A percentile compares a stretch with the other conserved stretches of the same genome.
Evolutionary conservation across 768 basidiomycete genomes (phyloP).

Genomic region (Boletellus sp.): DNA sequence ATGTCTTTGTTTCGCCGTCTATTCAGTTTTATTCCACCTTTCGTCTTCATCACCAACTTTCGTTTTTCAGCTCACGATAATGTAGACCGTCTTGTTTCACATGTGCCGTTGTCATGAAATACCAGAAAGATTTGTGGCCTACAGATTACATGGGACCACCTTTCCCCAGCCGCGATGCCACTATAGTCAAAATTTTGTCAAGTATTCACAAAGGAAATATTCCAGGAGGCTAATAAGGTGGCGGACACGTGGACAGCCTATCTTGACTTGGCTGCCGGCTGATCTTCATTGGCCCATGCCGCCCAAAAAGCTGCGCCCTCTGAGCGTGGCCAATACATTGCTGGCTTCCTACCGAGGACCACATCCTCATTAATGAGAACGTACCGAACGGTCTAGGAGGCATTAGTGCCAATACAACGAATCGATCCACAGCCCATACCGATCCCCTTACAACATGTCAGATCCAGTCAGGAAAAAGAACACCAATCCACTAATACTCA

Average conservation of each 20-base stretch:
- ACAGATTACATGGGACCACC: neutral
- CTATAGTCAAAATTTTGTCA: too few relatives aligned
- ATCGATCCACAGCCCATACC: conserved; percentile 38
- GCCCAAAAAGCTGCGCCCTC: conserved; percentile 70
- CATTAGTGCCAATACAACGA: conserved; percentile 6
- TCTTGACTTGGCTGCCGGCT: conserved; percentile 15
- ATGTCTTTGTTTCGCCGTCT: conserved; percentile 1
- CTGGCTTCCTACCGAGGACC: conserved; percentile 57
- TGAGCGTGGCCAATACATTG: conserved; percentile 73
- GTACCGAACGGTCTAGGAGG: conserved; percentile 63
- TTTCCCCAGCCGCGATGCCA: too few relatives aligned
- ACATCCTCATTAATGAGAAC: conserved; percentile 77
- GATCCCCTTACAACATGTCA: conserved; percentile 49
- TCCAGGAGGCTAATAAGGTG: neutral
- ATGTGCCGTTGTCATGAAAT: conserved; percentile 26
- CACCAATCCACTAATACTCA: conserved; percentile 41
- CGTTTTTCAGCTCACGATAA: conserved; percentile 15
- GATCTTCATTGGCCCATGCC: conserved; percentile 71
- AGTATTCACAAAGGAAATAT: neutral
- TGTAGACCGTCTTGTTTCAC: conserved; percentile 29
- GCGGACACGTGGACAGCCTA: conserved; percentile 6
- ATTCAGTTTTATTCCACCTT: conserved; percentile 6
- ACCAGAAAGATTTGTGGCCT: conserved; percentile 16
- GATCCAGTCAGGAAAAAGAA: conserved; percentile 1
- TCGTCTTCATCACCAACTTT: conserved; percentile 1